These are phyloP conservation scores for Talaromyces sp. DNA, from an alignment of 2,329 filamentous ascomycete species.

Conservation along the genomic window DNA sequence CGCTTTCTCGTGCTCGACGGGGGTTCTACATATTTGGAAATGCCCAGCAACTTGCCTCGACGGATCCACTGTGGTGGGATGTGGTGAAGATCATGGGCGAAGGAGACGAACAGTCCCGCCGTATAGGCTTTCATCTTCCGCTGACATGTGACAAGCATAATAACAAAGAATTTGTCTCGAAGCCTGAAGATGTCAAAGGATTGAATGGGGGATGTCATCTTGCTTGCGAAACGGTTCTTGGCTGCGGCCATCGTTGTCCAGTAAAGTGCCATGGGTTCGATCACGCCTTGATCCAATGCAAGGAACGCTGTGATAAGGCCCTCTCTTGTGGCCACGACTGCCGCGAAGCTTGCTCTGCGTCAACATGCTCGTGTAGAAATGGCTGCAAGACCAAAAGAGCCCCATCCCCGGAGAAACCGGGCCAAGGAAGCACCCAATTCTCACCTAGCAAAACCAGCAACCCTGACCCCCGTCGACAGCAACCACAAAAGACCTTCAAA, in stretches of 20 bases:
- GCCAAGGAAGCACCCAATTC: neutral
- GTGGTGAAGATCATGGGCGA: conserved; percentile 41
- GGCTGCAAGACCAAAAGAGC: neutral
- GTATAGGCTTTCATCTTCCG: conserved; percentile 52
- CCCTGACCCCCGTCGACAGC: neutral
- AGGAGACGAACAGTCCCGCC: conserved; percentile 18
- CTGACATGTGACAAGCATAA: conserved; percentile 59
- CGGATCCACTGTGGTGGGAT: conserved; percentile 47
- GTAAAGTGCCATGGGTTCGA: conserved; percentile 47
- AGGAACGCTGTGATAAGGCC: conserved; percentile 23
- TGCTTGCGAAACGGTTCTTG: conserved; percentile 39
- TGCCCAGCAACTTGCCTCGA: conserved; percentile 46
- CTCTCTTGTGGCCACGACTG: conserved; percentile 38
- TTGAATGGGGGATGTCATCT: conserved; percentile 50
- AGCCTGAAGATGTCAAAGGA: conserved; percentile 15
- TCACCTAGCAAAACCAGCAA: neutral
- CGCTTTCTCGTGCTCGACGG: conserved; percentile 63
- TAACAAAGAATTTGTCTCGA: conserved; percentile 45
- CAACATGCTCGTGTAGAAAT: conserved; percentile 27
- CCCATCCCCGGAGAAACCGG: neutral
- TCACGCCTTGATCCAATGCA: conserved; percentile 33
- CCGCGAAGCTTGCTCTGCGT: conserved; percentile 23
- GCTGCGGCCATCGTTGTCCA: conserved; percentile 50
- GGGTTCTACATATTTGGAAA: conserved; percentile 87
- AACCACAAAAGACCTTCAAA: neutral